phyloP scores from a whole-genome alignment of 352 stramenopile species.

The Globisporangium middletonii region DNA sequence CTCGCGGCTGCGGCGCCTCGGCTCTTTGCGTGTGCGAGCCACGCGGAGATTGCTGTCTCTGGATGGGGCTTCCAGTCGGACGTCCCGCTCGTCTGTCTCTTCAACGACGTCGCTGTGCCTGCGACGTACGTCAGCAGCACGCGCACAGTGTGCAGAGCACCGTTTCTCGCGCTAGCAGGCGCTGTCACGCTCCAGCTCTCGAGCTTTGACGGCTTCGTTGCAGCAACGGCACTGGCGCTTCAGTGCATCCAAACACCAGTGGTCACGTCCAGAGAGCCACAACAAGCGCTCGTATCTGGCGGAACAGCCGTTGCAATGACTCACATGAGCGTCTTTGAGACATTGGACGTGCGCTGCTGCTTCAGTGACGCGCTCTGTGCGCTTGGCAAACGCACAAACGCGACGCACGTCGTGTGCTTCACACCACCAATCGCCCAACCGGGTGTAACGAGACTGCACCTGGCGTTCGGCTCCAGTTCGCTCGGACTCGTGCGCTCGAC shows the following conservation, averaged over 20 bases:
- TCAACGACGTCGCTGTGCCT: constrained; percentile 21
- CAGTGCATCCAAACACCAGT: constrained; percentile 16
- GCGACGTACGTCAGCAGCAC: constrained; percentile 25
- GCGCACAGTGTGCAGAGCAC: constrained; percentile 23
- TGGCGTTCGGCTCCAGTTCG: constrained; percentile 14
- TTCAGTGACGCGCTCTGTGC: constrained; percentile 18
- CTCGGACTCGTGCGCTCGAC: constrained; percentile 26
- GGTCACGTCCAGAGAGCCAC: constrained; percentile 17
- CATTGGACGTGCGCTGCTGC: constrained; percentile 23
- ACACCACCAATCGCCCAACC: constrained; percentile 11
- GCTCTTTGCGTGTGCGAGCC: constrained; percentile 15
- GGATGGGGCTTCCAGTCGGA: constrained; percentile 31
- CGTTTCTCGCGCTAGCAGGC: constrained; percentile 14
- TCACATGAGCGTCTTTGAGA: constrained; percentile 8
- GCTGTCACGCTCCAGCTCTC: constrained; percentile 21
- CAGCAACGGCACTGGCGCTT: constrained; percentile 11
- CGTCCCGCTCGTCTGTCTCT: constrained; percentile 29
- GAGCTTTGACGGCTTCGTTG: constrained; percentile 25
- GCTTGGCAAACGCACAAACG: constrained; percentile 11
- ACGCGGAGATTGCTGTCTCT: constrained; percentile 16
- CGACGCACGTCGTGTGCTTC: constrained; percentile 15
- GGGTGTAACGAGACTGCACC: constrained; percentile 12
- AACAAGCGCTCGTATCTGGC: constrained; percentile 11
- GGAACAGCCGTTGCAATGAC: constrained; percentile 14
- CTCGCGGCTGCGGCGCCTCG: constrained; percentile 19